These are phyloP conservation scores for Marasmius tenuissimus DNA, from an alignment of 1,284 basidiomycete species.

Conservation along the genomic window DNA sequence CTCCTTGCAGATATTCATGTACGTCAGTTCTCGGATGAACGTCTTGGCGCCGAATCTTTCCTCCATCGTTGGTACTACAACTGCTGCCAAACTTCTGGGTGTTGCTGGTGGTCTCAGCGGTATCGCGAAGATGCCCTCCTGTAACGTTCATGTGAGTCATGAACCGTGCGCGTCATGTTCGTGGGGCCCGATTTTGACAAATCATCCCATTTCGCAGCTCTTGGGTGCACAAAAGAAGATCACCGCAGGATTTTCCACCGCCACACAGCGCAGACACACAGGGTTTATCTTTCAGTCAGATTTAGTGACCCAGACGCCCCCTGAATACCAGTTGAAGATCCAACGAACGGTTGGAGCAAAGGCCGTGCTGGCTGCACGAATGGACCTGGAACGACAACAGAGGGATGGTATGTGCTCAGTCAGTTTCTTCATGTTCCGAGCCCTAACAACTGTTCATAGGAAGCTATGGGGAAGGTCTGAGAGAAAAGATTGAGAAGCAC, in stretches of 20 bases:
- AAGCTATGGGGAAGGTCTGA: conserved; percentile 76
- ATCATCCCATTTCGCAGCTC: conserved; percentile 49
- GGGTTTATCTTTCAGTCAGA: conserved; percentile 97
- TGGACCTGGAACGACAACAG: conserved; percentile 83
- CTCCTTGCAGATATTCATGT: conserved; percentile 81
- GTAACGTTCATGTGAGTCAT: conserved; percentile 86
- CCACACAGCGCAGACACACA: conserved; percentile 86
- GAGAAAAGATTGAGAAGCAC: conserved; percentile 88
- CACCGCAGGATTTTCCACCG: conserved; percentile 80
- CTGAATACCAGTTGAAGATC: conserved; percentile 91
- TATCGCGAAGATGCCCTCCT: conserved; percentile 92
- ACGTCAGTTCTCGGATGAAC: conserved; percentile 99
- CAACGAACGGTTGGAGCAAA: conserved; percentile 95
- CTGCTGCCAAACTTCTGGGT: conserved; percentile 96
- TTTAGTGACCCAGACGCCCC: conserved; percentile 81
- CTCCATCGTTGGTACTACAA: conserved; percentile 96
- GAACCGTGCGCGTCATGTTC: neutral
- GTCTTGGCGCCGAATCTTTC: conserved; percentile 97
- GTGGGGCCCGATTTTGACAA: conserved; percentile 1
- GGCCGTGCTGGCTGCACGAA: conserved; percentile 85
- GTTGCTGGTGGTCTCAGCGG: conserved; percentile 93
- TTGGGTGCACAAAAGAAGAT: conserved; percentile 94
- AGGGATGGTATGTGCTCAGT: conserved; percentile 62
- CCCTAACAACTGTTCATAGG: conserved; percentile 38
- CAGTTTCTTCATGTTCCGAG: neutral